Conservation (phyloP, 257 asterid genomes). For the Gardenia jasminoides region DNA sequence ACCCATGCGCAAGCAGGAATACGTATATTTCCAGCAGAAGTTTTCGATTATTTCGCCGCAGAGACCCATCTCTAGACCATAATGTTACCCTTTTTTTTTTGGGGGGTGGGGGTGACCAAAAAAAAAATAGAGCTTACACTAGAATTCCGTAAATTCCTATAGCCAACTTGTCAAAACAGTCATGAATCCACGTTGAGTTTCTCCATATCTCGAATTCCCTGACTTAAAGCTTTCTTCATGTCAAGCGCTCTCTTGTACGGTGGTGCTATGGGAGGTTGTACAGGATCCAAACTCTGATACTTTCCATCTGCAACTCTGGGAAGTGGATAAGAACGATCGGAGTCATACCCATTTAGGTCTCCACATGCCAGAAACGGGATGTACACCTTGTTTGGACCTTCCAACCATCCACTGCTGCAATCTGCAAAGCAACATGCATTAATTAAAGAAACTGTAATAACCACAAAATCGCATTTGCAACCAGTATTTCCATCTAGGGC, state of each 20-base stretch:
- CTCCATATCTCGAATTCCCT: slow-evolving; percentile 63
- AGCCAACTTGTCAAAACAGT: not conserved
- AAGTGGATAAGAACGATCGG: slow-evolving; percentile 84
- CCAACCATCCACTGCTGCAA: slow-evolving; percentile 97
- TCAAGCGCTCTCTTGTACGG: slow-evolving; percentile 97
- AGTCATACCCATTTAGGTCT: slow-evolving; percentile 86
- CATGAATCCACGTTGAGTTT: slow-evolving; percentile 56
- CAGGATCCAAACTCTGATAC: slow-evolving; percentile 77
- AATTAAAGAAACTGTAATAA: not conserved
- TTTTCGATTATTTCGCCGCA: not conserved
- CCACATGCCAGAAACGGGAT: slow-evolving; percentile 97
- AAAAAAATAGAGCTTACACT: not conserved
- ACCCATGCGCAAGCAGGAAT: not conserved
- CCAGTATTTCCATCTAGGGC: too few relatives aligned
- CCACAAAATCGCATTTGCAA: not conserved
- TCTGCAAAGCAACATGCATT: slow-evolving; percentile 43
- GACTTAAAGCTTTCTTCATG: slow-evolving; percentile 79
- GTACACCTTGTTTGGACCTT: slow-evolving; percentile 90
- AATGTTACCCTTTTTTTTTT: too few relatives aligned
- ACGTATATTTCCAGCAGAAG: not conserved
- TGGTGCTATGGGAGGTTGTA: slow-evolving; percentile 97
- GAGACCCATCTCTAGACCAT: not conserved
- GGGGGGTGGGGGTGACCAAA: not conserved
- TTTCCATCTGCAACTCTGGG: slow-evolving; percentile 71
- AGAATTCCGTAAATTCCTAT: not conserved